Evolutionary conservation across 371 early-diverging fungal species (phyloP), one percentile per base, ranked within the genome.

Genomic region (Catenaria anguillulae): DNA sequence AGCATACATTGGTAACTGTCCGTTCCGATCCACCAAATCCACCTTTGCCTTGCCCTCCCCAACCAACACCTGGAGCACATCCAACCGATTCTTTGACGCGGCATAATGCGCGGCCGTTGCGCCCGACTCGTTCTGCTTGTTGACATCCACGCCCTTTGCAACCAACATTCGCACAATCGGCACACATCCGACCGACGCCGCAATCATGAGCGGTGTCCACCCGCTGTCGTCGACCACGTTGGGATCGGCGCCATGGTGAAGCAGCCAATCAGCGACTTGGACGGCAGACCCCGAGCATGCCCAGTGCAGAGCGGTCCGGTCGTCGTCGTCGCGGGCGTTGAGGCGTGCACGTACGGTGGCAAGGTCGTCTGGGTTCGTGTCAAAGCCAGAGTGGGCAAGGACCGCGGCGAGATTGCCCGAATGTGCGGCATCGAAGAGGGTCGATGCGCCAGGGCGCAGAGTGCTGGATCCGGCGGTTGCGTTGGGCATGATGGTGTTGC

Each of bases 131-230:
- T 79, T 84, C 56, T 72, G 71, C 26, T 65, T 59, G 36, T 71
- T 69, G 33, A 71, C 66, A 66, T 76, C 70, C 6, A 82, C 79
- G 8, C 73, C 72, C 36, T 73, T 66, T 23, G 70, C 68, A 15
- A 84, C 40, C 21, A 84, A 64, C 3, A 73, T 56, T 23, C 73
- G 56, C 1, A 71, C 73, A 31, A 79, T 6, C n/a, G 33, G 40
- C 29, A 33, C 36, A 34, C 10, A 21, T 6, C 58, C 58, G 43
- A 58, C 58, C 58, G 58, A 58, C 2, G 58, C 58, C 12, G 83
- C 80, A 69, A 82, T 82, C 67, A 77, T 75, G 37, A 82, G 65
- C 13, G 83, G 79, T 6, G 81, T 76, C 83, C 83, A 82, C 8
- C 72, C 76, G 19, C 77, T 68, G 64, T 82, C 80, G 66, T 82